These are phyloP conservation scores for Grammothele lineata DNA, from an alignment of 768 basidiomycete genomes.

Conservation along the genomic window DNA sequence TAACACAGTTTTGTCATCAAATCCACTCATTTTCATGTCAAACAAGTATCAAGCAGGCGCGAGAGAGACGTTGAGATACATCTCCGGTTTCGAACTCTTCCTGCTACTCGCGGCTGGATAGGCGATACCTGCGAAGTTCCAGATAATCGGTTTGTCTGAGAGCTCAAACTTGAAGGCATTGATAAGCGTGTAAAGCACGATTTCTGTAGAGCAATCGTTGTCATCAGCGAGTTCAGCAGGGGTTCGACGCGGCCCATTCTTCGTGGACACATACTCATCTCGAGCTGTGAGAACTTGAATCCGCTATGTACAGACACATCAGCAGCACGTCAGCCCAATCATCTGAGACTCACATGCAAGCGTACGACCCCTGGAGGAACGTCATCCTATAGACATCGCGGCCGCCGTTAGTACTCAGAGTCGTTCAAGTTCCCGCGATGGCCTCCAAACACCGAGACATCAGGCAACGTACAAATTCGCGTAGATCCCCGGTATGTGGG, in stretches of 20 bases:
- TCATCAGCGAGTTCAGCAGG: not conserved
- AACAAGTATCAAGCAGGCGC: too few species aligned
- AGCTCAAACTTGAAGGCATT: slow-evolving; percentile 10
- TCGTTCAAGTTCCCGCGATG: too few species aligned
- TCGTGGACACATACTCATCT: slow-evolving; percentile 11
- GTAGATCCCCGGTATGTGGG: slow-evolving; percentile 31
- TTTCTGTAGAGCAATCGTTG: slow-evolving; percentile 1
- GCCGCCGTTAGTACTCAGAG: not conserved
- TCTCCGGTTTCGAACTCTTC: slow-evolving; percentile 1
- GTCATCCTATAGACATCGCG: slow-evolving; percentile 28
- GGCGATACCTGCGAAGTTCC: slow-evolving; percentile 5
- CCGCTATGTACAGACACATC: slow-evolving; percentile 25
- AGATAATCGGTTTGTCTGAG: slow-evolving; percentile 6
- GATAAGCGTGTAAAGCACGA: slow-evolving; percentile 6
- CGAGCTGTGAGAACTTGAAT: slow-evolving; percentile 37
- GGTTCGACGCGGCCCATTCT: not conserved
- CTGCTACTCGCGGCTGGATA: slow-evolving; percentile 3
- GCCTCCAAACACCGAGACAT: not conserved
- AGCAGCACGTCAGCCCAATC: not conserved
- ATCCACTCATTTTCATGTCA: too few species aligned
- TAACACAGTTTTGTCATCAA: too few species aligned
- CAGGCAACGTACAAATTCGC: slow-evolving; percentile 20
- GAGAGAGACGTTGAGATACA: not conserved
- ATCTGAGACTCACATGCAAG: slow-evolving; percentile 31
- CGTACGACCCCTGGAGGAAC: slow-evolving; percentile 29